phyloP scores from a whole-genome alignment of 2,329 filamentous ascomycete genomes.

The Microsporum ferrugineum region DNA sequence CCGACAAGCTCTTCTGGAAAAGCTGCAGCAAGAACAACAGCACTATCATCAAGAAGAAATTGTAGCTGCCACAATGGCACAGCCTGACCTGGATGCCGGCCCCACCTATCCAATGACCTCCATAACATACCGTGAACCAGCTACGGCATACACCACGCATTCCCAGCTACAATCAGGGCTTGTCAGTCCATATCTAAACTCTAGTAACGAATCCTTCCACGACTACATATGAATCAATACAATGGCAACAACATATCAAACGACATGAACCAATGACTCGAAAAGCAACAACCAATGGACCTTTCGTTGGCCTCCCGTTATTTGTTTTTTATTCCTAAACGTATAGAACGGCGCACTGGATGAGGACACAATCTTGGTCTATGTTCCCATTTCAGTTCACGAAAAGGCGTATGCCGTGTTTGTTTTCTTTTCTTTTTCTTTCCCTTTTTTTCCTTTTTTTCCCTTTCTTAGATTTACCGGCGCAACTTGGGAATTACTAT shows the following conservation, averaged over 20 bases:
- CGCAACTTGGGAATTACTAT: neutral
- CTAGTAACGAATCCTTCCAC: neutral
- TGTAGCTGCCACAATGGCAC: neutral
- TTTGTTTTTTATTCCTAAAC: neutral
- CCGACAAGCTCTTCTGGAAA: neutral
- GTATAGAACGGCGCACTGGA: neutral
- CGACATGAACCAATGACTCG: neutral
- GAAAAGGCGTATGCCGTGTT: neutral
- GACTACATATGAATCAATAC: neutral
- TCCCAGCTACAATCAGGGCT: neutral
- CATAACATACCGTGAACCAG: neutral
- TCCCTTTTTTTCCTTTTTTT: neutral
- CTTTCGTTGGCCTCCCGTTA: neutral
- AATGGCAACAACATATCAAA: neutral
- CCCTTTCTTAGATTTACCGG: neutral
- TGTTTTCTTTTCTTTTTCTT: neutral
- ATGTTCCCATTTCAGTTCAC: neutral
- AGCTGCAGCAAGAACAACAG: neutral
- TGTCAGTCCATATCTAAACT: neutral
- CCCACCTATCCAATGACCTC: neutral
- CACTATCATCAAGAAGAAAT: neutral
- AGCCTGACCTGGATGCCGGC: neutral
- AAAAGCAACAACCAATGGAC: neutral
- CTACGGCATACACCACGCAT: neutral
- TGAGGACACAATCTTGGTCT: neutral